phyloP scores from a whole-genome alignment of 192 early-diverging fungal species.

The Obelidium mucronatum region DNA sequence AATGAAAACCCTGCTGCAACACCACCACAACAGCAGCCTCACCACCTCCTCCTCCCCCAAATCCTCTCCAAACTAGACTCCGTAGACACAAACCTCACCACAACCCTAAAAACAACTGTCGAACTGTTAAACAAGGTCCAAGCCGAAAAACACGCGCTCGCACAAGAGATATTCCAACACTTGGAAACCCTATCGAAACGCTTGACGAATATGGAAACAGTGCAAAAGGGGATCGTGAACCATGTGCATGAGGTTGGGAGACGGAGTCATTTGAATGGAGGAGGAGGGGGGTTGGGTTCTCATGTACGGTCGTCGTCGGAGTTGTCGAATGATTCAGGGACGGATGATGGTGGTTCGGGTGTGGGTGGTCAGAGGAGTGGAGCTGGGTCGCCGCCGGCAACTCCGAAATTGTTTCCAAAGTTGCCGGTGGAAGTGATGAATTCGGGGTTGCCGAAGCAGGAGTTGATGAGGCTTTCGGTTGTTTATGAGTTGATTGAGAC shows the following conservation, averaged over 20 bases:
- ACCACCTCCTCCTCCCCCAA: not conserved
- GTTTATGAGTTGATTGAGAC: conserved; percentile 70
- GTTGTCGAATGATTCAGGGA: not conserved
- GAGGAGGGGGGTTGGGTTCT: not conserved
- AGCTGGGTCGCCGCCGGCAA: conserved; percentile 59
- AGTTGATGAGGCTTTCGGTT: conserved; percentile 61
- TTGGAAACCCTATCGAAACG: not conserved
- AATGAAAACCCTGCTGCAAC: not conserved
- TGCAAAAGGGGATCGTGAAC: not conserved
- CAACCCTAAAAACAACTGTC: not conserved
- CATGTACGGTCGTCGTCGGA: not conserved
- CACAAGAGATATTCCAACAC: not conserved
- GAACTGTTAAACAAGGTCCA: not conserved
- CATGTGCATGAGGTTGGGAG: not conserved
- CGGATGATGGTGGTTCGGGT: not conserved
- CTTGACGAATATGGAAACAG: not conserved
- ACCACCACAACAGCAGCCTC: not conserved
- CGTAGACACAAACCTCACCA: not conserved
- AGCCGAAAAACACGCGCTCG: not conserved
- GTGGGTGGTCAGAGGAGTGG: not conserved
- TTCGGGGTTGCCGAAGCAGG: conserved; percentile 52
- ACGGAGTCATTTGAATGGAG: conserved; percentile 2
- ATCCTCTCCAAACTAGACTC: not conserved
- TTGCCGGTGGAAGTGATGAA: conserved; percentile 54
- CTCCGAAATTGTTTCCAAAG: conserved; percentile 56